These are phyloP conservation scores for Asterophora lycoperdoides DNA, from an alignment of 768 basidiomycete species.

Conservation along the genomic window DNA sequence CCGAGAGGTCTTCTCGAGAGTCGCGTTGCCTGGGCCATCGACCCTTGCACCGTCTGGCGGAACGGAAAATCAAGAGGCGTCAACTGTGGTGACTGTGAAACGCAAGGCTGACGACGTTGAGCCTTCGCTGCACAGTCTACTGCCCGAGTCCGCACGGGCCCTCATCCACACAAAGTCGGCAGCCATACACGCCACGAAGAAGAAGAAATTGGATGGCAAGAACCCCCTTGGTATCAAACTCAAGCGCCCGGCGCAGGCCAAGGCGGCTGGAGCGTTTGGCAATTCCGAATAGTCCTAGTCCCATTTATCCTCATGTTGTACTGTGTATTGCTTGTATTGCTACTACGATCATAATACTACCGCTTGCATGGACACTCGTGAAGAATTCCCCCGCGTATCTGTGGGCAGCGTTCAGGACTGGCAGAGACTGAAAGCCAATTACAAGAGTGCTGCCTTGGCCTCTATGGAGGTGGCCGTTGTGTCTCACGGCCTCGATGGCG, in stretches of 20 bases:
- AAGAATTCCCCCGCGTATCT: slow-evolving; percentile 49
- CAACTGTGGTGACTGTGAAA: slow-evolving; percentile 65
- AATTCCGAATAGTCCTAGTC: neutral
- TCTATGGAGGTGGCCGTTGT: slow-evolving; percentile 45
- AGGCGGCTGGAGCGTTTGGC: neutral
- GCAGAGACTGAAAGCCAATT: slow-evolving; percentile 54
- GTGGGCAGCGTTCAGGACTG: slow-evolving; percentile 66
- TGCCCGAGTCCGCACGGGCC: slow-evolving; percentile 63
- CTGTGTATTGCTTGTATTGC: slow-evolving; percentile 5
- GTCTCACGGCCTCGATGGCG: slow-evolving; percentile 32
- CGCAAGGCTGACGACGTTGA: slow-evolving; percentile 81
- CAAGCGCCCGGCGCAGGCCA: slow-evolving; percentile 37
- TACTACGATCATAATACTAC: slow-evolving; percentile 3
- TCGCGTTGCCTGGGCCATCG: slow-evolving; percentile 39
- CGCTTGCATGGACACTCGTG: slow-evolving; percentile 33
- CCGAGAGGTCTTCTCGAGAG: slow-evolving; percentile 81
- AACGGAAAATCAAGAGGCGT: slow-evolving; percentile 1
- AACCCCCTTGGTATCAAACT: slow-evolving; percentile 73
- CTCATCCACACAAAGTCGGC: slow-evolving; percentile 49
- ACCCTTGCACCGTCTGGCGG: slow-evolving; percentile 16
- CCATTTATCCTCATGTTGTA: neutral
- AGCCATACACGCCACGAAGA: slow-evolving; percentile 44
- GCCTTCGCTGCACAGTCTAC: slow-evolving; percentile 62
- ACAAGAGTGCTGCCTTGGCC: slow-evolving; percentile 40
- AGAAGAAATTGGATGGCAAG: slow-evolving; percentile 59